Evolutionary conservation across 306 rosid genomes (phyloP), one percentile per base, ranked within the genome.

Genomic region (Quercus dentata): DNA sequence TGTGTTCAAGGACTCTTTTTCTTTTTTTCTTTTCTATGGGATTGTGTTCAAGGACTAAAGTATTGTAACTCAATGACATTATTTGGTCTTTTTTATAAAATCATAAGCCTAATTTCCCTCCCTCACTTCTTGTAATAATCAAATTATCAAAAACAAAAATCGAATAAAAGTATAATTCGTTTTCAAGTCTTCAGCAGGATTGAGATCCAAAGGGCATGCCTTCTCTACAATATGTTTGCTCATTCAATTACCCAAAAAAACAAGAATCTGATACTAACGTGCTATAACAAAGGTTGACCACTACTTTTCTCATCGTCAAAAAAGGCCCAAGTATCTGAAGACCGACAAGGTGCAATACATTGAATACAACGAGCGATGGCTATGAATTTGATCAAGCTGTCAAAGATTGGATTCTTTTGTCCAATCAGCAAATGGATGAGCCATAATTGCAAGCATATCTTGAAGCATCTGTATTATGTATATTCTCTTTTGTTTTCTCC

Each of bases 341-440:
- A 69, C 19, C 56, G 21, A 70, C 21, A 46, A 21, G 55, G 55
- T 70, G 30, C 14, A 76, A 55, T 61, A 5, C 35, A 33, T 33
- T 33, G 35, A 33, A 33, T 33, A 76, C 77, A 73, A 76, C 13
- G 57, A 71, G 69, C 64, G 78, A 79, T 74, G 78, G 70, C 70
- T 21, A 67, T 19, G 12, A 19, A 1, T 67, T 35, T 33, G n/a
- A 10, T 68, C 15, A 19, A 19, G 72, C 72, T 68, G 72, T n/a
- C 52, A 35, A 65, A 65, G 46, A 30, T 3, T 35, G 28, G 72
- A 68, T 68, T 35, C 52, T 35, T 68, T 33, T 1, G 27, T 3
- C 27, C 52, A 35, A 67, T 35, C 4, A 35, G 15, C 27, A 3
- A 19, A 68, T 9, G 25, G 52, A 10, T 8, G 51, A 68, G 28